phyloP scores from a whole-genome alignment of 371 early-diverging fungal species.

The Smittium mucronatum region DNA sequence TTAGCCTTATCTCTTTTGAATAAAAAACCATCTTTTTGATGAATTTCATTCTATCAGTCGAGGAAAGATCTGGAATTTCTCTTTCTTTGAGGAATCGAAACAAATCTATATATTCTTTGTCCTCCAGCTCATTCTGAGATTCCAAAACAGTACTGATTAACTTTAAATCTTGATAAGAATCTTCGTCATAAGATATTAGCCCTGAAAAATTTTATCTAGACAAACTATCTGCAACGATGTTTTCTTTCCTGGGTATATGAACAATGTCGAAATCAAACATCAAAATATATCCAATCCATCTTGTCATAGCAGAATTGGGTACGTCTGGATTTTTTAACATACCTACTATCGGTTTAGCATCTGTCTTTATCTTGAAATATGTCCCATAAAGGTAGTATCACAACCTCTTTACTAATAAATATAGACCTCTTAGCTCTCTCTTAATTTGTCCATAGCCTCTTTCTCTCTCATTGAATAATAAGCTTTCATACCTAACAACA shows the following conservation, averaged over 20 bases:
- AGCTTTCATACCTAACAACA: slow-evolving; percentile 12
- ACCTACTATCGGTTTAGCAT: slow-evolving; percentile 11
- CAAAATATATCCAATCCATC: slow-evolving; percentile 12
- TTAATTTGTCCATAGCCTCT: slow-evolving; percentile 15
- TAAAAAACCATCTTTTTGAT: slow-evolving; percentile 6
- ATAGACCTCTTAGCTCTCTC: slow-evolving; percentile 9
- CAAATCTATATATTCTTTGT: background rate
- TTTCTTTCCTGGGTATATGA: slow-evolving; percentile 11
- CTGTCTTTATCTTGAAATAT: slow-evolving; percentile 12
- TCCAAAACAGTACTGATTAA: background rate
- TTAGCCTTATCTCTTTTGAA: slow-evolving; percentile 4
- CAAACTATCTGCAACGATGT: slow-evolving; percentile 12
- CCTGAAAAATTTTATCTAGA: background rate
- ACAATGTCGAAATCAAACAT: slow-evolving; percentile 13
- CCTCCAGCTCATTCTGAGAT: background rate
- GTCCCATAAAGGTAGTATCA: slow-evolving; percentile 11
- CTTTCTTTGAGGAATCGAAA: background rate
- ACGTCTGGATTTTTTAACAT: slow-evolving; percentile 16
- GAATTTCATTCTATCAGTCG: background rate
- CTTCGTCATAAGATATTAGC: too few species aligned
- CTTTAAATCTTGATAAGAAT: background rate
- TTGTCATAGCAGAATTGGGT: slow-evolving; percentile 4
- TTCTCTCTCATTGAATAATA: slow-evolving; percentile 13
- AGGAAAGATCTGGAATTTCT: background rate
- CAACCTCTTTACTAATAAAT: slow-evolving; percentile 11